phyloP scores from a whole-genome alignment of 1,284 basidiomycete genomes.

The Melampsora larici-populina region DNA sequence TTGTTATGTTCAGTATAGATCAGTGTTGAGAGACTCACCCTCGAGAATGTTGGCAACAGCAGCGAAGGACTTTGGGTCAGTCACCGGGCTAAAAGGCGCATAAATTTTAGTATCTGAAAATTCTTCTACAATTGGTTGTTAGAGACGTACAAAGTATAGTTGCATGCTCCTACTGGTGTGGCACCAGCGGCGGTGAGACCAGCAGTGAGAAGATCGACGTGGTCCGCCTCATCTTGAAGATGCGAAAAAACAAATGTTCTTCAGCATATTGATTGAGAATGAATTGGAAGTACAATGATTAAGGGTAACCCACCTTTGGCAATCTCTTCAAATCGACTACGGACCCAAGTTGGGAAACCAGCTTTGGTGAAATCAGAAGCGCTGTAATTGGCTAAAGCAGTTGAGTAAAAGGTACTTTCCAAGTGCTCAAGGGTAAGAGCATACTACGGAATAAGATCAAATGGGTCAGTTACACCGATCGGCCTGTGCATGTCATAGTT shows the following conservation, averaged over 20 bases:
- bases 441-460: constrained; percentile 58
- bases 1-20: neutral
- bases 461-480: too few species aligned
- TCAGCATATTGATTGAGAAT: too few species aligned
- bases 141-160: constrained; percentile 57
- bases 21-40: neutral
- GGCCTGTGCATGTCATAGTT: neutral
- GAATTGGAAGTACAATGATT: too few species aligned
- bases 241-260: constrained; percentile 56
- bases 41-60: neutral
- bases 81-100: neutral
- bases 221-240: constrained; percentile 62
- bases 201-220: constrained; percentile 57
- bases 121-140: neutral
- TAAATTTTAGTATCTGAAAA: neutral
- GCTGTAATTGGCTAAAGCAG: constrained; percentile 34
- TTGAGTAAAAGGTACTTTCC: constrained; percentile 63
- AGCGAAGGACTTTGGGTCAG: neutral
- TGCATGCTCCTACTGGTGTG: constrained; percentile 60
- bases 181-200: constrained; percentile 58
- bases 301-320: neutral
- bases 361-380: constrained; percentile 60
- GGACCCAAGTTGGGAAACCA: constrained; percentile 55
- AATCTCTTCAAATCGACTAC: neutral
- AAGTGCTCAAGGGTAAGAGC: constrained; percentile 68